Evolutionary conservation across 2,329 filamentous ascomycete species (phyloP), one percentile per base, ranked within the genome.

Genomic region (Sphaerostilbella broomeana): DNA sequence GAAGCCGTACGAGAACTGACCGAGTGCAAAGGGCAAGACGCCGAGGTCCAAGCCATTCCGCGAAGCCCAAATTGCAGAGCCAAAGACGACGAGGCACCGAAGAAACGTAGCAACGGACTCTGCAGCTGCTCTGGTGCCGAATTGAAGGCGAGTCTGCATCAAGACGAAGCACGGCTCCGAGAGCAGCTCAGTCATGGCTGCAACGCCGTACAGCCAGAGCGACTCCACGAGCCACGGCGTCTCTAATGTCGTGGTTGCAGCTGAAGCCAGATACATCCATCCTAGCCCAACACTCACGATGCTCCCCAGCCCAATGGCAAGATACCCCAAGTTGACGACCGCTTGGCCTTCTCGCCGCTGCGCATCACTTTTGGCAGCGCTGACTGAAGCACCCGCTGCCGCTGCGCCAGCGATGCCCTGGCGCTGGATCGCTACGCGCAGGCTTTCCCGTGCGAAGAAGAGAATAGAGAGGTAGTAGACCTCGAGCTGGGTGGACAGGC

Each of bases 401-500:
- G 24, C 36, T 8, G 36, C 12, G 9, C 43, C 43, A 5, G 47
- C 43, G 4, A 49, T 50, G n/a, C 51, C 47, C 50, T 89, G 84
- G 36, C 92, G 75, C 63, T 97, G 90, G 24, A 95, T 77, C 18
- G 90, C 88, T n/a, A 95, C 83, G 12, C 92, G 82, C 34, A 97
- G 67, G 53, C 84, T 90, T 63, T 98, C 92, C 26, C 92, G 77
- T 0, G 92, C 84, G 55, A 98, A 97, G 62, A 94, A 95, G 1
- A 98, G 73, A n/a, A 94, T 81, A 0, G 88, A 87, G 30, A 94
- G 83, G 44, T 90, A 89, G 60, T 89, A 95, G 1, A 97, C 79
- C 54, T 98, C 92, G 3, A 98, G 74, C 60, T 95, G 92, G 0
- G 89, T 83, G 2, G 89, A 84, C 5, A 94, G 72, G 5, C 90